Evolutionary conservation across 2,329 filamentous ascomycete species (phyloP).

Genomic region (Chaetothyriales sp.): DNA sequence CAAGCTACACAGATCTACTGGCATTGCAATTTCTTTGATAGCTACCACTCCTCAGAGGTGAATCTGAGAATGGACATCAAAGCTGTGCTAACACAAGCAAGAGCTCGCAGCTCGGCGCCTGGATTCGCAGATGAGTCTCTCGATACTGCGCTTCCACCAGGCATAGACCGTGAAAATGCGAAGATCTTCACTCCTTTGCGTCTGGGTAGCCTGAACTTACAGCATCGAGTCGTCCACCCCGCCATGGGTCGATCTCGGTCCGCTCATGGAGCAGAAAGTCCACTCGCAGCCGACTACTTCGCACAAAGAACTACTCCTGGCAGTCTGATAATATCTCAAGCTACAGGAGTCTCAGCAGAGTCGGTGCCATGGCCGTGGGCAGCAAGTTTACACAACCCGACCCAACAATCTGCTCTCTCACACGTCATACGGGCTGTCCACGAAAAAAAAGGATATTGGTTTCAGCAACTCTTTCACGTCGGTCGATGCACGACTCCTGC

Average conservation of each 20-base stretch:
- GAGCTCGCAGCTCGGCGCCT: no score
- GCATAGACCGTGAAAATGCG: no score
- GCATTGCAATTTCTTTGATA: no score
- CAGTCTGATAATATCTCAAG: background rate
- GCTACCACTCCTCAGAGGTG: no score
- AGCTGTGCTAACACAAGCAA: no score
- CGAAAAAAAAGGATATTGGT: conserved; percentile 21
- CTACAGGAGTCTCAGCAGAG: conserved; percentile 1
- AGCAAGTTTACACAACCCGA: no score
- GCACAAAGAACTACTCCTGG: background rate
- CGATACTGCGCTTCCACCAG: no score
- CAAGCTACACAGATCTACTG: no score
- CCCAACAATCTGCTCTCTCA: no score
- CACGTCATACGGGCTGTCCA: conserved; percentile 24
- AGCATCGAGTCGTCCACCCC: background rate
- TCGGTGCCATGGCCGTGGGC: no score
- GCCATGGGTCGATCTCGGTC: background rate
- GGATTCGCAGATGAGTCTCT: no score
- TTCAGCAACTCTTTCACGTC: background rate
- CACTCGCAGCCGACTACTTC: background rate
- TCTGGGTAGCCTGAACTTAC: background rate
- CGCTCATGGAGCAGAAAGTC: background rate
- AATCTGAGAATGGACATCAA: no score
- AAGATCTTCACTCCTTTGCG: background rate
- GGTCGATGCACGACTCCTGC: background rate